phyloP scores from a whole-genome alignment of 176 grass and related monocot species.

The Hyparrhenia diplandra region DNA sequence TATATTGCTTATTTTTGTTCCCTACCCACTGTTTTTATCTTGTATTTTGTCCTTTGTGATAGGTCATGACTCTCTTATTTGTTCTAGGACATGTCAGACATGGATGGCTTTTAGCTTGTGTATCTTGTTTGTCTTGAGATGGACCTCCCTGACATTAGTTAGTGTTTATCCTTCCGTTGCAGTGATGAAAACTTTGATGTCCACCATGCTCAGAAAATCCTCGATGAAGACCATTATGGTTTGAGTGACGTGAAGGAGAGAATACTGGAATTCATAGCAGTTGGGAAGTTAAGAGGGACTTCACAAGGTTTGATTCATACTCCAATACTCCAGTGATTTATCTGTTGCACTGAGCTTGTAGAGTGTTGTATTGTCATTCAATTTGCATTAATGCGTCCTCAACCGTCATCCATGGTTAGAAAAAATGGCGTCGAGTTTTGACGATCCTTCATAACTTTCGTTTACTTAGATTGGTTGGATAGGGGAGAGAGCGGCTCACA shows the following conservation, averaged over 20 bases:
- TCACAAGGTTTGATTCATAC: conserved; percentile 73
- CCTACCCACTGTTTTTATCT: no score
- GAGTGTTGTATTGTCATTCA: background rate
- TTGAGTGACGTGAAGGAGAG: conserved; percentile 98
- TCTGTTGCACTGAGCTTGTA: conserved; percentile 8
- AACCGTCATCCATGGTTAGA: background rate
- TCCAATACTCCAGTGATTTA: conserved; percentile 18
- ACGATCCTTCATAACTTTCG: background rate
- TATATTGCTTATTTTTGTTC: no score
- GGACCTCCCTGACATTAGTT: no score
- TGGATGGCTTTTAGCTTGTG: no score
- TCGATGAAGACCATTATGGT: conserved; percentile 99
- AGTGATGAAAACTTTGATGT: conserved; percentile 98
- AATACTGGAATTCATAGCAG: conserved; percentile 98
- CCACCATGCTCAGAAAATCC: conserved; percentile 86
- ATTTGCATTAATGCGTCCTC: conserved; percentile 3
- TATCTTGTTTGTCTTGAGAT: no score
- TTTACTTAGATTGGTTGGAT: background rate
- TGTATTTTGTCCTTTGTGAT: no score
- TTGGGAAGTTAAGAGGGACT: conserved; percentile 92
- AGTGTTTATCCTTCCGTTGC: conserved; percentile 18
- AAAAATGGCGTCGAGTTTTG: background rate
- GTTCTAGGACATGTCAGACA: no score
- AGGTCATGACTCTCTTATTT: no score
- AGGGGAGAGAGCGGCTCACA: background rate